A percentile compares a stretch with the other conserved stretches of the same genome.
phyloP scores from a whole-genome alignment of 2,329 filamentous ascomycete genomes.

The Penicillium occitanis region DNA sequence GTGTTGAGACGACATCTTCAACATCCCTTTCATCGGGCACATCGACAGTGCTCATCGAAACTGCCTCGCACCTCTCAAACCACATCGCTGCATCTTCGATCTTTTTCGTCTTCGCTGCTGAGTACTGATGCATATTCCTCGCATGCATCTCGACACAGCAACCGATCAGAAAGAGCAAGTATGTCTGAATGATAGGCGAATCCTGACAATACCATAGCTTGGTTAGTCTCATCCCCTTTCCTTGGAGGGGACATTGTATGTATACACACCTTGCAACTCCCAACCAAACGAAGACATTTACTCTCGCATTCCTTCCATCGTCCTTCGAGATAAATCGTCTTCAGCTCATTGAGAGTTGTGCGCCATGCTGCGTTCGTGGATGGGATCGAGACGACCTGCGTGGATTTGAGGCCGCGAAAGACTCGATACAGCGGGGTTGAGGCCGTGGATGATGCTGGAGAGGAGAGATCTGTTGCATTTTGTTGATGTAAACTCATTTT shows the following conservation, averaged over 20 bases:
- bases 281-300: conserved; percentile 17
- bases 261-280: conserved; percentile 4
- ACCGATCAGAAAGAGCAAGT: conserved; percentile 19
- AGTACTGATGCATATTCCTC: conserved; percentile 22
- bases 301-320: conserved; percentile 20
- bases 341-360: conserved; percentile 12
- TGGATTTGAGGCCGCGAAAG: conserved; percentile 20
- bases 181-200: conserved; percentile 8
- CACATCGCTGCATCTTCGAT: conserved; percentile 16
- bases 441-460: conserved; percentile 4
- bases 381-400: conserved; percentile 1
- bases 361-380: conserved; percentile 16
- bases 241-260: background rate
- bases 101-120: conserved; percentile 17
- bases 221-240: background rate
- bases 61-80: conserved; percentile 16
- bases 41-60: background rate
- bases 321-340: conserved; percentile 13
- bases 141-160: conserved; percentile 21
- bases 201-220: background rate
- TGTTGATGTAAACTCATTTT: background rate
- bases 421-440: conserved; percentile 17
- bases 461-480: background rate
- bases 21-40: background rate
- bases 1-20: background rate